These are phyloP conservation scores for Sclerotinia nivalis DNA, from an alignment of 2,329 filamentous ascomycete species.

Conservation along the genomic window DNA sequence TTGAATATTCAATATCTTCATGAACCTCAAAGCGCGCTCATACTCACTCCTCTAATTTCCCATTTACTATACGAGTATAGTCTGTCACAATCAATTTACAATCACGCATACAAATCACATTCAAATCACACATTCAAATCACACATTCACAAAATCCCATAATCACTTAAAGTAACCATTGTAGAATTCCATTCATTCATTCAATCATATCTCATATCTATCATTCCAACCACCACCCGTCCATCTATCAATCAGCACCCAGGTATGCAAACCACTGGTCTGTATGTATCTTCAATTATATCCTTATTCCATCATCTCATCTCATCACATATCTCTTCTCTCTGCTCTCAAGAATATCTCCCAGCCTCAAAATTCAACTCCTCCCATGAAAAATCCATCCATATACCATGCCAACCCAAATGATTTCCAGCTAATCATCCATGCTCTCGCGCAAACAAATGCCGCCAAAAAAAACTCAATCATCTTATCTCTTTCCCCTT, in stretches of 20 bases:
- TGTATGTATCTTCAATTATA: conserved; percentile 7
- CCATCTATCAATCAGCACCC: conserved; percentile 7
- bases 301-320: background rate
- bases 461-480: conserved; percentile 3
- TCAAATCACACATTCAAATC: background rate
- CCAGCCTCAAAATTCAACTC: conserved; percentile 7
- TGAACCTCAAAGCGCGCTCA: background rate
- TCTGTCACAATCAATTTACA: background rate
- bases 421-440: background rate
- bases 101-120: background rate
- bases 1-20: background rate
- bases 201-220: conserved; percentile 19
- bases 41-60: background rate
- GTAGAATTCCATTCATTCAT: conserved; percentile 20
- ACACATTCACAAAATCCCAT: background rate
- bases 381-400: background rate
- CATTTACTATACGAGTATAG: background rate
- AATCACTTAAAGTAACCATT: background rate
- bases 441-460: conserved; percentile 18
- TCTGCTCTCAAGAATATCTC: background rate
- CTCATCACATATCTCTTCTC: background rate
- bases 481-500: background rate
- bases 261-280: background rate
- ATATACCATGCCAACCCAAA: conserved; percentile 1
- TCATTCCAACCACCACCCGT: conserved; percentile 5